A percentile compares a stretch with the other conserved stretches of the same genome.
These are phyloP conservation scores for Trametes sp. DNA, from an alignment of 1,284 basidiomycete genomes.

Conservation along the genomic window DNA sequence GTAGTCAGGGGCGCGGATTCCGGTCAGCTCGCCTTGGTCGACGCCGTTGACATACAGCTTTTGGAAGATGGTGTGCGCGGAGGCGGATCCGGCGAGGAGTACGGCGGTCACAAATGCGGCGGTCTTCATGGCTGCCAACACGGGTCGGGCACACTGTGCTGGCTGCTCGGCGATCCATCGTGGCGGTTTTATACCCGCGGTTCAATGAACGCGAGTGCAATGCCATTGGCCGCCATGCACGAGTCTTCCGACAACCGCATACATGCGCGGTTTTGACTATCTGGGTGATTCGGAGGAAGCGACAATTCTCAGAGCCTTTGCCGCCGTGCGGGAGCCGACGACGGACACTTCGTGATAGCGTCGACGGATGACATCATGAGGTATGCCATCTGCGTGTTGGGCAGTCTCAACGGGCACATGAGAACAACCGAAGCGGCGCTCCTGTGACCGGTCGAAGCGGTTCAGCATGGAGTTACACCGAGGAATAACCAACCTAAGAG, in stretches of 20 bases:
- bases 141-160: neutral
- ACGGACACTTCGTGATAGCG: neutral
- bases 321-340: neutral
- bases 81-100: conserved; percentile 38
- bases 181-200: too few species aligned
- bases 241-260: neutral
- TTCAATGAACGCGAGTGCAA: too few species aligned
- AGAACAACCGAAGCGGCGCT: neutral
- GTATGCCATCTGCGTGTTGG: neutral
- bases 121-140: conserved; percentile 15
- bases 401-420: neutral
- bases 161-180: too few species aligned
- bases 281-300: neutral
- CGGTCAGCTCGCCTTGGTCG: conserved; percentile 47
- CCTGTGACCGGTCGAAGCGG: neutral
- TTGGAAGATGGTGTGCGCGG: conserved; percentile 48
- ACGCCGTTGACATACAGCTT: conserved; percentile 48
- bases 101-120: conserved; percentile 30
- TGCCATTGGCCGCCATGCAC: neutral
- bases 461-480: neutral
- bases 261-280: neutral
- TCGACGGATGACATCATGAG: conserved; percentile 8
- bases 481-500: neutral
- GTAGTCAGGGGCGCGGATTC: conserved; percentile 47
- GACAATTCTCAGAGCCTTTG: conserved; percentile 13